Evolutionary conservation across 108 stramenopile genomes (phyloP), one percentile per base, ranked within the genome.

Genomic region (Cyclotella distinguenda): DNA sequence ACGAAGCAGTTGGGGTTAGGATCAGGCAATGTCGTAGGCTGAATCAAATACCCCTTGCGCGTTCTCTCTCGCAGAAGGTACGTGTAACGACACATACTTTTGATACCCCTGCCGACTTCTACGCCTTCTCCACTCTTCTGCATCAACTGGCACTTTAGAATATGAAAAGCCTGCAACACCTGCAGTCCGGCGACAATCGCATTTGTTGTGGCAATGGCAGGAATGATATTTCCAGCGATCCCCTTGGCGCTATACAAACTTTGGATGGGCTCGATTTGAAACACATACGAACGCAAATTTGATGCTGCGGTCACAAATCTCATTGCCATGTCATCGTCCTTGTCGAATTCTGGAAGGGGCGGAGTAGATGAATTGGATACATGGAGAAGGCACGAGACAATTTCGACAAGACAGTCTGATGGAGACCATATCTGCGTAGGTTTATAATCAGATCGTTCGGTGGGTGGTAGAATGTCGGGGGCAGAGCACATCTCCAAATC

Each of bases 161-260:
- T 79, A 45, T 80, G 75, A 73, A 90, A 86, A 34, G 71, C 84
- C 54, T 93, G 88, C 31, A 90, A 64, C 36, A 94, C 80, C 69
- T 92, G 92, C 64, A 93, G 65, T 4, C 94, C 93, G 1, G 98
- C 97, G 39, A 95, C 95, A 73, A 99, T 98, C 28, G 99, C 99
- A 87, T 99, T 99, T 53, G 98, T 99, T 12, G 99, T 98, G 45
- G 99, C 98, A 81, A 99, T 97, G 48, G 99, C 99, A 21, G 97
- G 97, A 69, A 99, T 98, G 60, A 99, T 99, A 74, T 99, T 99
- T 8, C 98, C 98, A 11, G 98, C 99, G 46, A 98, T 96, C 27
- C 99, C 98, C 83, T 98, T 99, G 78, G 94, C 90, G 40, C 78
- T 81, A 66, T 99, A 95, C 22, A 84, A 65, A 45, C 79, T 80